A percentile compares a stretch with the other conserved stretches of the same genome.
Conservation (phyloP, 495 filamentous ascomycete species). For the Neurospora tetraspora region DNA sequence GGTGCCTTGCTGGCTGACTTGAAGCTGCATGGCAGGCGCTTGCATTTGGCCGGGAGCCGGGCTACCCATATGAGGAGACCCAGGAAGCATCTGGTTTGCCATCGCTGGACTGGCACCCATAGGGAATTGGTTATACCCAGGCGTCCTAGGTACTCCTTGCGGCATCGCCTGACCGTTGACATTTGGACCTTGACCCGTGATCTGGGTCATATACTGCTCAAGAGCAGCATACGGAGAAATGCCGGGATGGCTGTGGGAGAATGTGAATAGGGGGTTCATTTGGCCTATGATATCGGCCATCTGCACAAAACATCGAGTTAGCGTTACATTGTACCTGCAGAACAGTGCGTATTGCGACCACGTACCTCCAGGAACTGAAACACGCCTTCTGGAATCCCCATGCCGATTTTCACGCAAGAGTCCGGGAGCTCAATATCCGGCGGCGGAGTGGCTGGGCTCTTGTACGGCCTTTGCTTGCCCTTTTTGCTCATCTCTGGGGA, state of each 20-base stretch:
- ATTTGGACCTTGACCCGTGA: constrained; percentile 20
- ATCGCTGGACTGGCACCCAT: constrained; percentile 46
- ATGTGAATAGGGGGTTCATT: constrained; percentile 59
- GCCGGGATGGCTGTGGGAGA: constrained; percentile 46
- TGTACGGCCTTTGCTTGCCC: constrained; percentile 41
- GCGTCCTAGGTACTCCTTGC: constrained; percentile 34
- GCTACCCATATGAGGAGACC: constrained; percentile 48
- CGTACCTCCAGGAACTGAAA: constrained; percentile 62
- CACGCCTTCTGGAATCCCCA: constrained; percentile 50
- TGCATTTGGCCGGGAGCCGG: constrained; percentile 50
- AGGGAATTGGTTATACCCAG: constrained; percentile 40
- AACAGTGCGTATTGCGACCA: neutral
- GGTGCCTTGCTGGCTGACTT: constrained; percentile 63
- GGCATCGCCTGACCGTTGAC: constrained; percentile 35
- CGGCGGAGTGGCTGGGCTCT: constrained; percentile 39
- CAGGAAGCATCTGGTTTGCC: constrained; percentile 46
- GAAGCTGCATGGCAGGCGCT: constrained; percentile 57
- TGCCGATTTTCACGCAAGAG: constrained; percentile 49
- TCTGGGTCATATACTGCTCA: constrained; percentile 44
- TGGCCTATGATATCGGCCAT: constrained; percentile 65
- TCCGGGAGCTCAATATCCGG: constrained; percentile 51
- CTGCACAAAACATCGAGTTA: constrained; percentile 24
- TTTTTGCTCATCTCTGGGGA: constrained; percentile 69
- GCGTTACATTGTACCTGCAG: neutral
- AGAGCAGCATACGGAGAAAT: constrained; percentile 52